phyloP scores from a whole-genome alignment of 2,329 filamentous ascomycete genomes.

The Ophiocordyceps unilateralis region DNA sequence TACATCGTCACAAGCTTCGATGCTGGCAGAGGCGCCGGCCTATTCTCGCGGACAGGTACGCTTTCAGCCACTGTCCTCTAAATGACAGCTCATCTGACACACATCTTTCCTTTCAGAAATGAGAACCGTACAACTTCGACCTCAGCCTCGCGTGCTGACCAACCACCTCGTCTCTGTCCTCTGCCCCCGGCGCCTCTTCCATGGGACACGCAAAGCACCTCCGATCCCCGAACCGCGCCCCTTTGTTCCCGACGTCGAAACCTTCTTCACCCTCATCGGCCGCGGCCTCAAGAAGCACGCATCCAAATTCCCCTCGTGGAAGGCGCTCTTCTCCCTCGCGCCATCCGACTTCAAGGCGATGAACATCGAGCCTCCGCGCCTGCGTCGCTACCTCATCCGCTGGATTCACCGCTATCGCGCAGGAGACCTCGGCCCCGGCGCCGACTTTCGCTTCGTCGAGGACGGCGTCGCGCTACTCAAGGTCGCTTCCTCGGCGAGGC shows the following conservation, averaged over 20 bases:
- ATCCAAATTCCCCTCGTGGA: constrained; percentile 79
- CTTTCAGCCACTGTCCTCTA: background rate
- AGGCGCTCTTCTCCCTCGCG: constrained; percentile 68
- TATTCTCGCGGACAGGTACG: background rate
- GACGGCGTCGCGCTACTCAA: constrained; percentile 34
- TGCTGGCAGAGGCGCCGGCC: constrained; percentile 1
- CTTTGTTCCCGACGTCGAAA: constrained; percentile 68
- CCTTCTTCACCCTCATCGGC: constrained; percentile 83
- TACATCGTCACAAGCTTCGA: background rate
- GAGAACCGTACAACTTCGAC: constrained; percentile 15
- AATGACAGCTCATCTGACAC: background rate
- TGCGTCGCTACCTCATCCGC: constrained; percentile 65
- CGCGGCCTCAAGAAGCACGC: constrained; percentile 69
- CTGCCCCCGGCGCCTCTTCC: constrained; percentile 26
- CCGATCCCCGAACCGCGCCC: constrained; percentile 55
- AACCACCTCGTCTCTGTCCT: constrained; percentile 14
- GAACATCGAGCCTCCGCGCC: constrained; percentile 72
- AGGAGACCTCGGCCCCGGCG: constrained; percentile 64
- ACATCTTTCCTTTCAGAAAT: constrained; percentile 6
- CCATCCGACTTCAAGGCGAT: constrained; percentile 64
- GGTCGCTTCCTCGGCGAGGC: constrained; percentile 20
- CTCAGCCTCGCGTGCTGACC: constrained; percentile 5
- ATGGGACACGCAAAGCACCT: constrained; percentile 18
- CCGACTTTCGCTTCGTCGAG: constrained; percentile 58
- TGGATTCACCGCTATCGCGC: constrained; percentile 77